These are phyloP conservation scores for Cryphonectria japonica DNA, from an alignment of 2,329 filamentous ascomycete species.

Conservation along the genomic window DNA sequence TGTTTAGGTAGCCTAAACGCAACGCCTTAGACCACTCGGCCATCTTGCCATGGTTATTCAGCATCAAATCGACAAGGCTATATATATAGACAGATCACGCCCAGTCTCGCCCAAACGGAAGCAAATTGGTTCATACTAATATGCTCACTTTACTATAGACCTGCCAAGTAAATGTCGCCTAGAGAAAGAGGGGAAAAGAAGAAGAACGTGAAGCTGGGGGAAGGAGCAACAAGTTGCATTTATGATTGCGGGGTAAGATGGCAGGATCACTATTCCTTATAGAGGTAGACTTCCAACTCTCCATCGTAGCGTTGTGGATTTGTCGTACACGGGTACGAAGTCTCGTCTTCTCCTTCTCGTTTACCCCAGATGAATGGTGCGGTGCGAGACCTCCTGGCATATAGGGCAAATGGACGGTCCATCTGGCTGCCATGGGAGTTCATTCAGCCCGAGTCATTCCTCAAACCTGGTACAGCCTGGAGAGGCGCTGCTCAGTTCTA, in stretches of 20 bases:
- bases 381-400: neutral
- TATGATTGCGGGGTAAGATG: neutral
- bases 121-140: neutral
- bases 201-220: neutral
- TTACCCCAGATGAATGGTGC: too few relatives aligned
- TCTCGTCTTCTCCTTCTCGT: neutral
- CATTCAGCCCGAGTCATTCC: neutral
- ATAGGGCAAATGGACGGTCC: neutral
- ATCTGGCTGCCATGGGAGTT: neutral
- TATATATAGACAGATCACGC: too few relatives aligned
- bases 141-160: too few relatives aligned
- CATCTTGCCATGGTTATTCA: conserved; percentile 26
- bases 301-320: neutral
- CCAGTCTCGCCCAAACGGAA: too few relatives aligned
- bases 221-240: neutral
- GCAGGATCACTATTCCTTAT: neutral
- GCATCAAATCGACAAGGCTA: too few relatives aligned
- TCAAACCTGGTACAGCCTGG: neutral
- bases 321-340: neutral
- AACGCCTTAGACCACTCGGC: conserved; percentile 33
- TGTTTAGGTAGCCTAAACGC: conserved; percentile 29
- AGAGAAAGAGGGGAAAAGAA: neutral
- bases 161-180: too few relatives aligned
- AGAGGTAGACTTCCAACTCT: neutral
- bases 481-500: neutral